Evolutionary conservation across 2,329 filamentous ascomycete genomes (phyloP), one percentile per base, ranked within the genome.

Genomic region (Pyrenophora graminea): DNA sequence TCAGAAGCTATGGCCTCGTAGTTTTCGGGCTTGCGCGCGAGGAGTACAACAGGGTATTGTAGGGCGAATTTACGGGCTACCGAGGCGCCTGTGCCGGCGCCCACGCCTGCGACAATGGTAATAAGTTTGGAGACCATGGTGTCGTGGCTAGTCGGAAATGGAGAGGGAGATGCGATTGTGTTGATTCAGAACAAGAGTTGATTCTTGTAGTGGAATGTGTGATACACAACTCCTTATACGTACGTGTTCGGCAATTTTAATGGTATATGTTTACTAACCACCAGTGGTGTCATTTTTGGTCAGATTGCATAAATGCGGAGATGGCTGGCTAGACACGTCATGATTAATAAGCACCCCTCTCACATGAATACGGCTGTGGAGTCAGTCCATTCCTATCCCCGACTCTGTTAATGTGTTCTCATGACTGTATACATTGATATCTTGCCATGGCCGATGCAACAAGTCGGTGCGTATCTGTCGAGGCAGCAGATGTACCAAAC

Each of bases 11-110:
- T 79, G n/a, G 79, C 74, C 48, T 83, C 78, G 73, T 85, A 90
- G 70, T 80, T 89, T 36, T 83, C 80, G 0, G 85, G 79, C 13
- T 78, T 84, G 42, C 89, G 86, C 10, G 89, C 85, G n/a, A 93
- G 81, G 1, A 93, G 78, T 1, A 89, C 86, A 1, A 93, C 86
- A 0, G 88, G 84, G 66, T 93, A 94, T 7, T 80, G 66, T 55
- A 84, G 67, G 27, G 82, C 81, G 62, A 87, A 87, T 51, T 77
- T 80, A 48, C 82, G 78, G 27, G 84, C 84, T 12, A 87, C 79
- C 2, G 82, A 77, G 12, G 83, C 83, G 21, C 84, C 84, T n/a
- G 80, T 91, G 52, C 89, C 88, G 5, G 86, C 77, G n/a, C 89
- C 89, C 36, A 85, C 87, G 48, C 88, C 89, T 9, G 87, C 86